Percentiles rank a stretch among this genome's conserved stretches.
Conservation (phyloP, 495 filamentous ascomycete genomes). For the Hypomontagnella monticulosa region DNA sequence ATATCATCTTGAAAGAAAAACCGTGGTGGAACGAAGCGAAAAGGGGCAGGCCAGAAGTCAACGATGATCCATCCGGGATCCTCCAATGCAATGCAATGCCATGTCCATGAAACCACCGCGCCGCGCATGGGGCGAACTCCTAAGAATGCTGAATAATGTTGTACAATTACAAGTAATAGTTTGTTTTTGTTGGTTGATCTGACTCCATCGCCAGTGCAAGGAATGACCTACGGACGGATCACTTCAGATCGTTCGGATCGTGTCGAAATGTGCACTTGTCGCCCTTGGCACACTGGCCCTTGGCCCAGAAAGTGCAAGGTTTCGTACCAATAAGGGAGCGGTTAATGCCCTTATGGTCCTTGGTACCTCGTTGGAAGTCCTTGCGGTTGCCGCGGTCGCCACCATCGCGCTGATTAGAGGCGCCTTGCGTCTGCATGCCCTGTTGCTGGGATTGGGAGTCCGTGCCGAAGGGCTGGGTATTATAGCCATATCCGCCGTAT, state of each 20-base stretch:
- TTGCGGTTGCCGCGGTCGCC: conserved; percentile 41
- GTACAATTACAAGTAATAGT: conserved; percentile 22
- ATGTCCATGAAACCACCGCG: conserved; percentile 3
- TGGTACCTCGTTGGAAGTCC: conserved; percentile 34
- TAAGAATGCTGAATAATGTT: conserved; percentile 14
- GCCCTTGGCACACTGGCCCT: conserved; percentile 85
- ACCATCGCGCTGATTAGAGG: conserved; percentile 36
- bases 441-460: conserved; percentile 32
- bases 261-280: conserved; percentile 87
- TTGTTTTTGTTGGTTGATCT: background rate
- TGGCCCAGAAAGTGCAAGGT: conserved; percentile 79
- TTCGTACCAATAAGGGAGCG: conserved; percentile 60
- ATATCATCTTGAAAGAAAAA: background rate
- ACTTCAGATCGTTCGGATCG: conserved; percentile 50
- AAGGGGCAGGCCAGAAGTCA: background rate
- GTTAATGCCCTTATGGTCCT: conserved; percentile 55
- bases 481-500: conserved; percentile 23
- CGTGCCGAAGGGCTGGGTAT: conserved; percentile 17
- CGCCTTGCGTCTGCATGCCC: conserved; percentile 1
- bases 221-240: background rate
- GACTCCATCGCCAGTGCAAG: background rate
- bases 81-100: conserved; percentile 15
- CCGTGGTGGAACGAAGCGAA: conserved; percentile 5
- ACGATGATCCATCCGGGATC: conserved; percentile 7
- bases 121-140: conserved; percentile 17